phyloP scores from a whole-genome alignment of 306 rosid genomes.

The Leucaena leucocephala region DNA sequence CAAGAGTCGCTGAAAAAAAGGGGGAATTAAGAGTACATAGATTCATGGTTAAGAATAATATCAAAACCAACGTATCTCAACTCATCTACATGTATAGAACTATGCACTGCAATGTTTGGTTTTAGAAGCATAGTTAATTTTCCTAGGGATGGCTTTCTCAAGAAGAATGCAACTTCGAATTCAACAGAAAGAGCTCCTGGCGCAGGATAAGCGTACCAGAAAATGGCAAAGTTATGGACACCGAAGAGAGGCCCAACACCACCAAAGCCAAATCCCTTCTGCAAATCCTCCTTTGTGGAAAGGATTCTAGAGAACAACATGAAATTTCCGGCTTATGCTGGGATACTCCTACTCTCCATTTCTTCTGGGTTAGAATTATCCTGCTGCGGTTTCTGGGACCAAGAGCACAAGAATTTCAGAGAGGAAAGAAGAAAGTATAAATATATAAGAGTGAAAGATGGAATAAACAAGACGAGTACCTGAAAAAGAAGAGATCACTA shows the following conservation, averaged over 20 bases:
- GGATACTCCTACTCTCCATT: background rate
- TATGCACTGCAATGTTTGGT: background rate
- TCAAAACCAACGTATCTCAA: slow-evolving; percentile 21
- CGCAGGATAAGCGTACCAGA: slow-evolving; percentile 10
- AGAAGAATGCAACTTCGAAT: background rate
- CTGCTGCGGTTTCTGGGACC: slow-evolving; percentile 7
- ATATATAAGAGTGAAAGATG: background rate
- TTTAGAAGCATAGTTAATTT: background rate
- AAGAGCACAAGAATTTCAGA: background rate
- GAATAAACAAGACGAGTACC: background rate
- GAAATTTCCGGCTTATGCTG: background rate
- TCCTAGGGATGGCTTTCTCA: background rate
- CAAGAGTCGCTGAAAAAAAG: slow-evolving; percentile 57
- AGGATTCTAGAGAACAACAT: background rate
- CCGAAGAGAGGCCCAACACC: slow-evolving; percentile 6
- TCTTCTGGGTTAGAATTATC: background rate
- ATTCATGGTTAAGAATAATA: background rate
- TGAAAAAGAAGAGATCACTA: background rate
- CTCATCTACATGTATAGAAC: background rate
- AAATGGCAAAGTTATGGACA: background rate
- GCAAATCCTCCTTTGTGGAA: background rate
- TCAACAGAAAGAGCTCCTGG: background rate
- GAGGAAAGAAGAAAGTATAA: background rate
- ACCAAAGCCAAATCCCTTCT: slow-evolving; percentile 4
- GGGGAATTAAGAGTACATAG: slow-evolving; percentile 5